A percentile compares a stretch with the other conserved stretches of the same genome.
Evolutionary conservation across 75 land plant species (phyloP).

Genomic region (Chamaecyparis obtusa): DNA sequence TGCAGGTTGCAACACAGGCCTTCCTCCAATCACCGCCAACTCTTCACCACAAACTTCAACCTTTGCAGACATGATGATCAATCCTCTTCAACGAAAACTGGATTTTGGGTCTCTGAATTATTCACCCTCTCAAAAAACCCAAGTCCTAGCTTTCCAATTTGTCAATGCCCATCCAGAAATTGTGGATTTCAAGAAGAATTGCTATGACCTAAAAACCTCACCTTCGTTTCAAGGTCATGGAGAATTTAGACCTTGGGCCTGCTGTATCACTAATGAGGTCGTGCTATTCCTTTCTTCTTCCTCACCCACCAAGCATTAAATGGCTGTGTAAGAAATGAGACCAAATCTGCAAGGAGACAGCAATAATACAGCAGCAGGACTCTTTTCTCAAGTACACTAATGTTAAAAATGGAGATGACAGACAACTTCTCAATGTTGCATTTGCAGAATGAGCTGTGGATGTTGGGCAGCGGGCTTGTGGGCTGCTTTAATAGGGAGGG

Average conservation of each 20-base stretch:
- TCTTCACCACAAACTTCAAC: conserved; percentile 8
- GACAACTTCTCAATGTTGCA: not conserved
- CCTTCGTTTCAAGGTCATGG: not conserved
- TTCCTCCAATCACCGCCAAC: conserved; percentile 38
- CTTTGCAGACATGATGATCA: conserved; percentile 8
- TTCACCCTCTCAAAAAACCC: not conserved
- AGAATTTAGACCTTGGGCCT: not conserved
- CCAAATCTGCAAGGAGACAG: conserved; percentile 8
- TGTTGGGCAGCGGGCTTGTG: not conserved
- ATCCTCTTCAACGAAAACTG: not conserved
- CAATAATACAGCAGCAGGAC: not conserved
- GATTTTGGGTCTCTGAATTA: not conserved
- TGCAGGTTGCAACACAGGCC: conserved; percentile 59
- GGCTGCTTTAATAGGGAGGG: conserved; percentile 12
- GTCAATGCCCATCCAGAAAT: not conserved
- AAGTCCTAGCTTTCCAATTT: not conserved
- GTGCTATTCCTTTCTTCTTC: not conserved
- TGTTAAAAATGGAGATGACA: not conserved
- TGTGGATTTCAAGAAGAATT: not conserved
- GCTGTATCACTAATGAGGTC: not conserved
- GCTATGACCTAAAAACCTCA: not conserved
- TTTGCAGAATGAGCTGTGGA: not conserved
- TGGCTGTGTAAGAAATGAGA: conserved; percentile 5
- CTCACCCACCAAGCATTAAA: conserved; percentile 12
- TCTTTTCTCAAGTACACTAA: conserved; percentile 8